Conservation (phyloP, 2,329 filamentous ascomycete genomes). For the Ophiostoma perfectum region DNA sequence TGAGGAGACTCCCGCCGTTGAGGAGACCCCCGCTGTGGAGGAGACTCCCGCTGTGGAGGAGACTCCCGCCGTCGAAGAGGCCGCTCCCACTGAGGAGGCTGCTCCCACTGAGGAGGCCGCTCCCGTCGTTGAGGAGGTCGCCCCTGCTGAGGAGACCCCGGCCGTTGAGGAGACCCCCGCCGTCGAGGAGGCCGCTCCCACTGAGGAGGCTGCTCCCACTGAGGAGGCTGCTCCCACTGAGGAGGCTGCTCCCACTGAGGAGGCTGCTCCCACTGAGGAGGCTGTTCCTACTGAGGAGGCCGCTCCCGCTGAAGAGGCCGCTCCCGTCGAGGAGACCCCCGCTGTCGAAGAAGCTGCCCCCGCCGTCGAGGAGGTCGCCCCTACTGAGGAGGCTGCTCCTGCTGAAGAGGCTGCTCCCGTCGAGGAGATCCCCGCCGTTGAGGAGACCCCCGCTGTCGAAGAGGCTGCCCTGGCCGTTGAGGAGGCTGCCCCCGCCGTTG, state of each 20-base stretch:
- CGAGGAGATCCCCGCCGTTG: no score
- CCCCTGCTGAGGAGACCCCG: not conserved
- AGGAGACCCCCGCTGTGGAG: not conserved
- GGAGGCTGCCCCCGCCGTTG: no score
- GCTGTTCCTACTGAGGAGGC: not conserved
- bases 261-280: not conserved
- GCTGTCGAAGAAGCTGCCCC: no score
- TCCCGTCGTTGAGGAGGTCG: no score
- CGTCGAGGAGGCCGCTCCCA: no score
- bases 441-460: no score
- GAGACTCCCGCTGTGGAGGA: not conserved
- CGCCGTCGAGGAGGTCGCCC: not conserved
- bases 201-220: no score
- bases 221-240: no score
- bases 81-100: not conserved
- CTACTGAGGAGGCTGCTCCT: no score
- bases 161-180: not conserved
- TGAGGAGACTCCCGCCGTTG: not conserved
- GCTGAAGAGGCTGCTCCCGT: no score
- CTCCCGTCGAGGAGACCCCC: slow-evolving; percentile 12
- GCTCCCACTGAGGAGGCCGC: not conserved
- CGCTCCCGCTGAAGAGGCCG: not conserved
- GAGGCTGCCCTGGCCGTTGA: no score
- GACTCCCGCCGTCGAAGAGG: not conserved
- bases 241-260: not conserved